Conservation (phyloP, 164 flowering plant species). For the Aristolochia californica region DNA sequence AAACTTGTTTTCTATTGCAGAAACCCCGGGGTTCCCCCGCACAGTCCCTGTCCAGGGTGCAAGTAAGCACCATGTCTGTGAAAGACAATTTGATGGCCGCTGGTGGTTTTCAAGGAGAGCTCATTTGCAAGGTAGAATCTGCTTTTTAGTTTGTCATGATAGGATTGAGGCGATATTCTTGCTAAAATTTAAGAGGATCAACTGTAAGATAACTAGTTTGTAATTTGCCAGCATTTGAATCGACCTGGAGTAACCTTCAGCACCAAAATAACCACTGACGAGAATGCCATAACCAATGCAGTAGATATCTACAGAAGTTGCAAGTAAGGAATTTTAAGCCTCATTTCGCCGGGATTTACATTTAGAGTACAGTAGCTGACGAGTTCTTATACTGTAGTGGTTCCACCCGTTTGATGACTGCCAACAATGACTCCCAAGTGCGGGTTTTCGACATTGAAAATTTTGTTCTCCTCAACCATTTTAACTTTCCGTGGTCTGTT, state of each 20-base stretch:
- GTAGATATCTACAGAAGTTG: conserved; percentile 51
- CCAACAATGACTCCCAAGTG: conserved; percentile 75
- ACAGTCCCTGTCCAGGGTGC: conserved; percentile 66
- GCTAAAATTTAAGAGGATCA: no score
- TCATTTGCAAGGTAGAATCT: conserved; percentile 75
- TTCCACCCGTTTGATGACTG: conserved; percentile 46
- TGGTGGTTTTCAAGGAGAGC: conserved; percentile 95
- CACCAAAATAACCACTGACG: conserved; percentile 56
- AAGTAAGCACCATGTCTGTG: conserved; percentile 79
- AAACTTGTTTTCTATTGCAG: conserved; percentile 19
- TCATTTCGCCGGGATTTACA: no score
- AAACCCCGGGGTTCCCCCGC: conserved; percentile 35
- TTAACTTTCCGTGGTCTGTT: conserved; percentile 71
- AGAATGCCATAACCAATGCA: conserved; percentile 78
- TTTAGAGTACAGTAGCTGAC: no score
- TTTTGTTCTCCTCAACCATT: conserved; percentile 36
- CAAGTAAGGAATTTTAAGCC: conserved; percentile 24
- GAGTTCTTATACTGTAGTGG: conserved; percentile 39
- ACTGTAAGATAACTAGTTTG: no score
- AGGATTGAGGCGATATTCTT: no score
- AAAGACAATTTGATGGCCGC: conserved; percentile 71
- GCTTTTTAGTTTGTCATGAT: no score
- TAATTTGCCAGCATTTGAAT: conserved; percentile 38
- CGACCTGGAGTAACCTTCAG: conserved; percentile 67
- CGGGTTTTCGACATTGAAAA: conserved; percentile 54